These are phyloP conservation scores for Calonectria hawksworthii DNA, from an alignment of 2,329 filamentous ascomycete species.

Conservation along the genomic window DNA sequence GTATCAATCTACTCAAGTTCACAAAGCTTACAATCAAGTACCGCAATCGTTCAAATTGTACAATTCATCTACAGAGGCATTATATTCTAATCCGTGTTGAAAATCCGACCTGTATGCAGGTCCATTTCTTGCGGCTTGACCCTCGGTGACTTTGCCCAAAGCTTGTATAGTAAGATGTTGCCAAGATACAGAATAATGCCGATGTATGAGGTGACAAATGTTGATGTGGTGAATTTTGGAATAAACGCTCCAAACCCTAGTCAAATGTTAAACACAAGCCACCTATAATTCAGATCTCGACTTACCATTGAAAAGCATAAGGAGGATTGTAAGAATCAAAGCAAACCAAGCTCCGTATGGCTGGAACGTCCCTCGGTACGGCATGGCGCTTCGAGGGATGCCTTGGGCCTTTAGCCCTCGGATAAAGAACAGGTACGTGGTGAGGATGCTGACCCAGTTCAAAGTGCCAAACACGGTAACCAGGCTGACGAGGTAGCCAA, in stretches of 20 bases:
- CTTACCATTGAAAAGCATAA: conserved; percentile 17
- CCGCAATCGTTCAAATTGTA: not conserved
- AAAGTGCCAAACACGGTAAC: conserved; percentile 26
- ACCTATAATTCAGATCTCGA: not conserved
- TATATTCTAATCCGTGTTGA: not conserved
- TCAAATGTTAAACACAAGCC: not conserved
- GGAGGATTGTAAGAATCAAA: not conserved
- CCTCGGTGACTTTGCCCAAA: conserved; percentile 1
- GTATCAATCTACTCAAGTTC: not conserved
- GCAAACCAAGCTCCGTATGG: conserved; percentile 3
- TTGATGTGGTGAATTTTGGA: not conserved
- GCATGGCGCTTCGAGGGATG: conserved; percentile 2
- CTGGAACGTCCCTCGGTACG: conserved; percentile 2
- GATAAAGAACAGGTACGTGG: conserved; percentile 10
- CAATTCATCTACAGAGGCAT: not conserved
- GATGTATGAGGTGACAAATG: conserved; percentile 14
- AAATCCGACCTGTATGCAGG: not conserved
- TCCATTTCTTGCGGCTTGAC: not conserved
- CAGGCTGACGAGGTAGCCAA: conserved; percentile 25
- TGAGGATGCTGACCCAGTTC: conserved; percentile 22
- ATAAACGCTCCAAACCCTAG: conserved; percentile 4
- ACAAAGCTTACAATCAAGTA: not conserved
- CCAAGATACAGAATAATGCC: not conserved
- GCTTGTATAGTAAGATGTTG: conserved; percentile 6
- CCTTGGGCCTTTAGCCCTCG: conserved; percentile 1